Conservation (phyloP, 2,329 filamentous ascomycete species). For the Biscogniauxia marginata region DNA sequence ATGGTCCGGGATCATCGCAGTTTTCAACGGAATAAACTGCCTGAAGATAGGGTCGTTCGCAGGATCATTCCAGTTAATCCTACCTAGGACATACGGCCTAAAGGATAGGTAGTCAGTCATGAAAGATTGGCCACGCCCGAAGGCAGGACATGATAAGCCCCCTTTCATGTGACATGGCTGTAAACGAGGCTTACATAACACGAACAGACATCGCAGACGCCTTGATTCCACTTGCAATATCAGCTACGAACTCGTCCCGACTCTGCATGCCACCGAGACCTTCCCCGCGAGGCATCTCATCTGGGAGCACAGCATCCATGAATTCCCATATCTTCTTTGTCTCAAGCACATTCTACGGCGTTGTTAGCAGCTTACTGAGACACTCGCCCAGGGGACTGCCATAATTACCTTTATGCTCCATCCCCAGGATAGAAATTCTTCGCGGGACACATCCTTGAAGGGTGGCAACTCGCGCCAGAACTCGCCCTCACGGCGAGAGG, state of each 20-base stretch:
- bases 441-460: conserved; percentile 13
- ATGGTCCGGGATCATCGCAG: conserved; percentile 53
- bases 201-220: conserved; percentile 59
- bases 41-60: conserved; percentile 57
- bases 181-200: conserved; percentile 44
- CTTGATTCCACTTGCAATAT: conserved; percentile 52
- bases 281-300: conserved; percentile 42
- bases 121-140: too few species aligned
- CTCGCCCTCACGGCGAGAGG: background rate
- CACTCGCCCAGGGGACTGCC: background rate
- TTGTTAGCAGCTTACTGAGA: background rate
- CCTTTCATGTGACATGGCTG: background rate
- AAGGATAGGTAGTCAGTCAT: conserved; percentile 6
- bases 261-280: conserved; percentile 37
- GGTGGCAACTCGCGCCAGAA: conserved; percentile 22
- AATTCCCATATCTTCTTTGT: conserved; percentile 47
- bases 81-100: conserved; percentile 57
- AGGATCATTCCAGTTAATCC: conserved; percentile 58
- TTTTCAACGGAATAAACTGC: conserved; percentile 59
- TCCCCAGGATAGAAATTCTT: conserved; percentile 24
- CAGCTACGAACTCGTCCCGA: conserved; percentile 52
- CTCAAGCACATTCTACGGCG: conserved; percentile 49
- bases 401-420: conserved; percentile 23
- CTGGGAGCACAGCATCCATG: conserved; percentile 49
- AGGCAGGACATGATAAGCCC: too few species aligned